Base-by-base conservation (phyloP, 1,284 basidiomycete species). In the Sanghuangporus weigelae region DNA sequence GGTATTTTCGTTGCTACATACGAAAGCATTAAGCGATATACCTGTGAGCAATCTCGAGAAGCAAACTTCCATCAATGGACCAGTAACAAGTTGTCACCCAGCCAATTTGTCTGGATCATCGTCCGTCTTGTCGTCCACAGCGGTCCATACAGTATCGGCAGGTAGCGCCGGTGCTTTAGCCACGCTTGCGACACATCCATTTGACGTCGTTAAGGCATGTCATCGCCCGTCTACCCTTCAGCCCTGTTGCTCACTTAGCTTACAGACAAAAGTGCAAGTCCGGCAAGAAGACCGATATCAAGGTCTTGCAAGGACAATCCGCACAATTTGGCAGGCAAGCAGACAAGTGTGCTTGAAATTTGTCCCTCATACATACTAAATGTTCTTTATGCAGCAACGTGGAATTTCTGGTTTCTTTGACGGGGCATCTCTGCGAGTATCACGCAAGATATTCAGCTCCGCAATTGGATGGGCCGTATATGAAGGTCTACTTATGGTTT, bases 401-500 rank as follows among this genome's bases (percentile, higher is more conserved):
- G 92, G 93, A 0, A 21, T 87, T 1, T 62, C 70, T 3, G 93
- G 94, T 0, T 95, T 95, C 74, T 94, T 96, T 71, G 92, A 93
- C 65, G 95, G 95, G 1, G 85, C 86, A 21, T 87, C 87, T 1
- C 78, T 98, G 48, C 84, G 95, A 10, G 83, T 96, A 70, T 87
- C 89, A 5, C 83, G 95, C 55, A 98, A 97, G 73, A 87, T 96
- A 0, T 78, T 93, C n/a, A 93, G 92, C 70, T 94, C 92, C 23
- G 90, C 89, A 0, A 94, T 98, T 66, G 93, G 89, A 0, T 98
- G 95, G 95, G 91, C 87, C 0, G 91, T 95, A 1, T 97, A 96
- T 70, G 95, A 96, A 74, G 90, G 86, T 38, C 73, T 93, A 49
- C 77, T 95, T 62, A 84, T 86, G 71, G 81, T 85, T 65, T 79